Conservation (phyloP, 805 yeast genomes). For the Ogataea nonfermentans region DNA sequence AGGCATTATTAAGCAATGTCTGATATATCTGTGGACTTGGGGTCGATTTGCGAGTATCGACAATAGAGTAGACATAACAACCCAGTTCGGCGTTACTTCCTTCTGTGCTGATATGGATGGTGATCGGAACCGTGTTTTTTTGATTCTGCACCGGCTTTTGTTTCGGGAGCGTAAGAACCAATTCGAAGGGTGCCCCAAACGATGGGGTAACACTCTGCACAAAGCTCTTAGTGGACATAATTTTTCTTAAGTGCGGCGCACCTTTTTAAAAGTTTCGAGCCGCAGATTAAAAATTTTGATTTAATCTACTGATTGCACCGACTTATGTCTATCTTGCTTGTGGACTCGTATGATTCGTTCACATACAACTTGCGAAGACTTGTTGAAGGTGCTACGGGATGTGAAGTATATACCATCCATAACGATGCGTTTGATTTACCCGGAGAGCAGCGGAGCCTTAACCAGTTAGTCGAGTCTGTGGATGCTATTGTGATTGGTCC, state of each 20-base stretch:
- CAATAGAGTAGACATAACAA: slow-evolving; percentile 43
- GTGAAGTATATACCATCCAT: slow-evolving; percentile 55
- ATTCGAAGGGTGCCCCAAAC: slow-evolving; percentile 28
- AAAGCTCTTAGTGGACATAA: slow-evolving; percentile 16
- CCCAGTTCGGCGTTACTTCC: slow-evolving; percentile 38
- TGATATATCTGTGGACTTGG: slow-evolving; percentile 35
- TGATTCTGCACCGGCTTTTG: slow-evolving; percentile 17
- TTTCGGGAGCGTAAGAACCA: slow-evolving; percentile 22
- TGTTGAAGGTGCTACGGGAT: slow-evolving; percentile 50
- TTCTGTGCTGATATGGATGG: slow-evolving; percentile 33
- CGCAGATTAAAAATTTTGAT: slow-evolving; percentile 2
- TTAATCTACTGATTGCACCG: background rate
- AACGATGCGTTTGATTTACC: slow-evolving; percentile 51
- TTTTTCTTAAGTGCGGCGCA: slow-evolving; percentile 4
- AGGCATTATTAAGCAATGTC: slow-evolving; percentile 43
- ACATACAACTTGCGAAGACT: slow-evolving; percentile 75
- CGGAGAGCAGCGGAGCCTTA: slow-evolving; percentile 36
- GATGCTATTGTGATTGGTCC: slow-evolving; percentile 90
- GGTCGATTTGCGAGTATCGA: slow-evolving; percentile 29
- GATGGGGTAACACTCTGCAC: slow-evolving; percentile 23
- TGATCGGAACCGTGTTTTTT: slow-evolving; percentile 34
- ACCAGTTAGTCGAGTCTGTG: slow-evolving; percentile 46
- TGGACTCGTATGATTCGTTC: slow-evolving; percentile 96
- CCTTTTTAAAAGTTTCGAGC: slow-evolving; percentile 2
- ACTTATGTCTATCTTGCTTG: slow-evolving; percentile 55